Conservation (phyloP, 2,329 filamentous ascomycete genomes). For the Didymosphaeria variabile region DNA sequence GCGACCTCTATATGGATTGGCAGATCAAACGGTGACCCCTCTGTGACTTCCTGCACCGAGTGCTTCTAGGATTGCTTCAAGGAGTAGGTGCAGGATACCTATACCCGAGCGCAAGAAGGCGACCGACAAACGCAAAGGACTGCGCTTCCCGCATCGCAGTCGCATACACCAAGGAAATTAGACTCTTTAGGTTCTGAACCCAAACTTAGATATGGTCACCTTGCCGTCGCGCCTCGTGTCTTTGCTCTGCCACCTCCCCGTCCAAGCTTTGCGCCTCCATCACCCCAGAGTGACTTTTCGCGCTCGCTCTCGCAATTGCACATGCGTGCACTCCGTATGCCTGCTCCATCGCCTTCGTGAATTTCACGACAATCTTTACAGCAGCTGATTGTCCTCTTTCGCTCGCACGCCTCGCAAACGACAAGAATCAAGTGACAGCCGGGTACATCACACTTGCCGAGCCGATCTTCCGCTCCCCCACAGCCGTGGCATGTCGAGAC, state of each 20-base stretch:
- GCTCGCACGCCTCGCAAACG: constrained; percentile 28
- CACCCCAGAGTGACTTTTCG: constrained; percentile 30
- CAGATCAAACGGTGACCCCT: too few relatives aligned
- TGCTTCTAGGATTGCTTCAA: too few relatives aligned
- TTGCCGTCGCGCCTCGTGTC: background rate
- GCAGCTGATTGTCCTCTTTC: constrained; percentile 21
- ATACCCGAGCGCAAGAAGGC: too few relatives aligned
- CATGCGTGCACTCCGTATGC: constrained; percentile 19
- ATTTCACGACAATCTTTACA: constrained; percentile 28
- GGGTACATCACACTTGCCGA: constrained; percentile 27
- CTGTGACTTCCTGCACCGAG: too few relatives aligned
- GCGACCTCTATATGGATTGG: too few relatives aligned
- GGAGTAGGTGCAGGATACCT: too few relatives aligned
- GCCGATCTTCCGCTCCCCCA: constrained; percentile 19
- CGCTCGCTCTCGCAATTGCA: constrained; percentile 31
- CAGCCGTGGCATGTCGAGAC: constrained; percentile 34
- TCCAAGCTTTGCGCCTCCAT: constrained; percentile 20
- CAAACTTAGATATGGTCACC: background rate
- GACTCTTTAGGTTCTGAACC: background rate
- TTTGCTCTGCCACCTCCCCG: background rate
- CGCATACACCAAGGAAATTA: too few relatives aligned
- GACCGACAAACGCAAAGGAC: too few relatives aligned
- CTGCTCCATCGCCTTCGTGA: background rate
- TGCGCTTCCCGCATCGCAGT: too few relatives aligned
- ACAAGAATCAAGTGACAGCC: constrained; percentile 35